Base-by-base conservation (phyloP, 495 filamentous ascomycete genomes). In the Penicillium cosmopolitanum region DNA sequence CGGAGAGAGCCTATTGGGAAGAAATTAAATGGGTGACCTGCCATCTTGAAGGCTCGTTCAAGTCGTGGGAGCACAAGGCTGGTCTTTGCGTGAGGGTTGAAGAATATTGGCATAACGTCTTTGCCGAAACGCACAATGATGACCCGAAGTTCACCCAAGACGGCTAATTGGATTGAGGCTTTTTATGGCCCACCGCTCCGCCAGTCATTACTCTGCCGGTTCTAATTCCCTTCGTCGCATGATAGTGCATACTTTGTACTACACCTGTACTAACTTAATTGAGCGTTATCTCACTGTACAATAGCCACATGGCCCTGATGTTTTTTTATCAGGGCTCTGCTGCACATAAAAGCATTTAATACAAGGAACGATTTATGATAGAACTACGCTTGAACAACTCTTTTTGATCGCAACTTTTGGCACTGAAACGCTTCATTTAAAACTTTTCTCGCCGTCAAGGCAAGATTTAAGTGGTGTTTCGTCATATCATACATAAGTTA, bases 1-100 rank as follows among this genome's bases (percentile, higher is more conserved):
- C 75, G 3, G 84, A 87, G 65, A 80, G 68, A 56, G 65, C 65
- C 2, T 70, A 84, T 61, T 87, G 83, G 82, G 72, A 79, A 58
- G 80, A 80, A 51, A 73, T 83, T 46, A 75, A 75, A 52, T 74
- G 71, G 64, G 69, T 81, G 19, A 81, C 77, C 61, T 85, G 82
- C 58, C 63, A 76, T 21, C 69, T 74, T 1, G 74, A 79, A 38
- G 62, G 56, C 1, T 56, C 68, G 8, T 76, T 82, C 52, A 68
- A 68, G 33, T 72, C 76, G 1, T 82, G 77, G 78, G 52, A 67
- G 35, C 53, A 67, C 34, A 77, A 77, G 51, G 57, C 58, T 5
- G 73, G 70, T 3, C 61, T 77, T 6, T 80, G 77, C 59, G 50
- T 66, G 18, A 73, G 59, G 46, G 66, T 77, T n/a, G 67, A 76